Evolutionary conservation across 1,139 yeast genomes (phyloP).

Genomic region (Pichia sp.): DNA sequence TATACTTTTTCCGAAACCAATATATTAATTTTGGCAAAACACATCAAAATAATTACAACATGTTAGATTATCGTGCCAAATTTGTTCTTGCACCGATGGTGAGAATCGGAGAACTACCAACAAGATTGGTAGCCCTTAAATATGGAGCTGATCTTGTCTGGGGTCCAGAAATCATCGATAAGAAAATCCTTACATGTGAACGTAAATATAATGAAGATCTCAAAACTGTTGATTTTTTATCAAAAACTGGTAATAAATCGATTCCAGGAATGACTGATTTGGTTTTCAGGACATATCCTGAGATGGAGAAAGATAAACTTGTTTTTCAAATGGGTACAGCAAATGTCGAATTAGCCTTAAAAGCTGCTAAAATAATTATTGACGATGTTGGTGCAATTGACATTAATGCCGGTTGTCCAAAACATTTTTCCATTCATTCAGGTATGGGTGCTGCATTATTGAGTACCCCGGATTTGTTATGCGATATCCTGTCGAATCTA

Average conservation of each 20-base stretch:
- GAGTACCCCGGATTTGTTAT: constrained; percentile 69
- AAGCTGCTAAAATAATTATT: constrained; percentile 76
- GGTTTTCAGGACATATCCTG: constrained; percentile 66
- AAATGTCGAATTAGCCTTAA: constrained; percentile 72
- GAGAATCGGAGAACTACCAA: constrained; percentile 89
- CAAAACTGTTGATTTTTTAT: constrained; percentile 53
- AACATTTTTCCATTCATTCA: constrained; percentile 69
- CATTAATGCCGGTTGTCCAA: constrained; percentile 94
- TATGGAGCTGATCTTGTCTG: constrained; percentile 94
- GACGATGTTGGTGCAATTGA: constrained; percentile 89
- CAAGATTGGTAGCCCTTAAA: constrained; percentile 65
- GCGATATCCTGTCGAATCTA: constrained; percentile 54
- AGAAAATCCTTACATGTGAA: constrained; percentile 63
- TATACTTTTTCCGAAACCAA: neutral
- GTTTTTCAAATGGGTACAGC: constrained; percentile 91
- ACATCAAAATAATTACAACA: constrained; percentile 7
- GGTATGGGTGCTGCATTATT: constrained; percentile 98
- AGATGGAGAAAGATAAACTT: constrained; percentile 50
- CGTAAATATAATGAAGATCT: constrained; percentile 48
- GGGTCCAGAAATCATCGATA: constrained; percentile 92
- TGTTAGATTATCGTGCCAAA: constrained; percentile 55
- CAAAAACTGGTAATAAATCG: constrained; percentile 29
- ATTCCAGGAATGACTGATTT: constrained; percentile 35
- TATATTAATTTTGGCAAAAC: too few relatives aligned
- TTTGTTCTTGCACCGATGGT: constrained; percentile 95